A percentile compares a stretch with the other conserved stretches of the same genome.
Conservation (phyloP, 495 filamentous ascomycete genomes). For the Amniculicola lignicola region DNA sequence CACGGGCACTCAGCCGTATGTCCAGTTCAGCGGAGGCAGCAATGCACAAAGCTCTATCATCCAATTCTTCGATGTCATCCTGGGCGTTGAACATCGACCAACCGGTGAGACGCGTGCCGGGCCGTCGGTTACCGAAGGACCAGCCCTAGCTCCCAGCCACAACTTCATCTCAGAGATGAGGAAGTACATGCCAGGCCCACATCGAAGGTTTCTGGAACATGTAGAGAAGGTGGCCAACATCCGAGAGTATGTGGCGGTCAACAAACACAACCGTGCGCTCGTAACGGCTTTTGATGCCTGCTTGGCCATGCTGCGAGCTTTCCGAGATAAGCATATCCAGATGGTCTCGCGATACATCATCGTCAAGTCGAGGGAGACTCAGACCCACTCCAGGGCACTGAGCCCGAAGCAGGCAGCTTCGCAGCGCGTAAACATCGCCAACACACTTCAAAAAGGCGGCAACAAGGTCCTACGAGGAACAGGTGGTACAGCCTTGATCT, state of each 20-base stretch:
- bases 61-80: slow-evolving; percentile 90
- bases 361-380: slow-evolving; percentile 59
- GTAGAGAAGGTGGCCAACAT: slow-evolving; percentile 82
- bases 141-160: slow-evolving; percentile 59
- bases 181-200: slow-evolving; percentile 89
- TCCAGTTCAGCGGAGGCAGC: slow-evolving; percentile 83
- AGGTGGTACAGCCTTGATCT: slow-evolving; percentile 86
- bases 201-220: slow-evolving; percentile 82
- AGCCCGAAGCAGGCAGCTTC: slow-evolving; percentile 33
- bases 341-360: slow-evolving; percentile 97
- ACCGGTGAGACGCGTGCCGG: slow-evolving; percentile 62
- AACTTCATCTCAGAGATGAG: slow-evolving; percentile 98
- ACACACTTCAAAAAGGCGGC: slow-evolving; percentile 50
- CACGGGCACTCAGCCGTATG: slow-evolving; percentile 59
- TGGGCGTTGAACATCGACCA: slow-evolving; percentile 86
- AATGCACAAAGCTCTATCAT: slow-evolving; percentile 95
- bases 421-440: slow-evolving; percentile 63
- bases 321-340: slow-evolving; percentile 93
- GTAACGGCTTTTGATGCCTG: slow-evolving; percentile 85
- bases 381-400: slow-evolving; percentile 48
- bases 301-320: slow-evolving; percentile 79
- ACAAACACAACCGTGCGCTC: slow-evolving; percentile 59
- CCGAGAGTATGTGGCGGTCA: slow-evolving; percentile 71
- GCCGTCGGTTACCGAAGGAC: slow-evolving; percentile 43
- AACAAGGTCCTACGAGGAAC: slow-evolving; percentile 73